phyloP scores from a whole-genome alignment of 2,329 filamentous ascomycete species.

The Colletotrichum falcatum region DNA sequence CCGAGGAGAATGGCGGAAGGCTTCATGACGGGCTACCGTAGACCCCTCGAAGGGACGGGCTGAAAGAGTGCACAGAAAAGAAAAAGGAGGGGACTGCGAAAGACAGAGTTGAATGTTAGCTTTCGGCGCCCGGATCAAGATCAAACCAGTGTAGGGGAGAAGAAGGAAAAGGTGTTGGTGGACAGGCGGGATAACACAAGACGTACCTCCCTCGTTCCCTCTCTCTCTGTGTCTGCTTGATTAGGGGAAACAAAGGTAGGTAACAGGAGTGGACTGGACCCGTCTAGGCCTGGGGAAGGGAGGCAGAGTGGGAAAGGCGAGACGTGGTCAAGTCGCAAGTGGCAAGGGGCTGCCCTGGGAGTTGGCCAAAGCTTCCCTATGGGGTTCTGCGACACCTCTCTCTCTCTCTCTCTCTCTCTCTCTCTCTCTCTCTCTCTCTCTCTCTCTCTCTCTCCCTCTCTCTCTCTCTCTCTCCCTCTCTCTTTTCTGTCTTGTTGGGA shows the following conservation, averaged over 20 bases:
- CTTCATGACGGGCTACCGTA: slow-evolving; percentile 58
- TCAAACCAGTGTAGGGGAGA: not conserved
- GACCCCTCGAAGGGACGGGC: slow-evolving; percentile 33
- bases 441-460: too few species aligned
- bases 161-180: not conserved
- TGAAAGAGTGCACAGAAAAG: slow-evolving; percentile 1
- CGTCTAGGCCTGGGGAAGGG: slow-evolving; percentile 30
- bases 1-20: slow-evolving; percentile 63
- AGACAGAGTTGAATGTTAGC: slow-evolving; percentile 20
- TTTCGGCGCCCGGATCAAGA: slow-evolving; percentile 9
- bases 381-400: slow-evolving; percentile 1
- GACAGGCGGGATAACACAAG: slow-evolving; percentile 6
- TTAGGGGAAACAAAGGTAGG: slow-evolving; percentile 37
- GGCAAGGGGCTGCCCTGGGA: slow-evolving; percentile 36
- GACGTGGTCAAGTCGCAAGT: slow-evolving; percentile 41
- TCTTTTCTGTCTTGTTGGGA: not conserved
- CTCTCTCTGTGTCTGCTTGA: not conserved
- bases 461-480: too few species aligned
- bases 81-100: slow-evolving; percentile 15
- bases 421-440: too few species aligned
- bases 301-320: slow-evolving; percentile 21
- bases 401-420: too few species aligned
- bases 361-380: slow-evolving; percentile 38
- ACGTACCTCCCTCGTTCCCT: slow-evolving; percentile 20
- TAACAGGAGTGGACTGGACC: slow-evolving; percentile 6